Evolutionary conservation across 768 basidiomycete genomes (phyloP), one percentile per base, ranked within the genome.

Genomic region (Mycena epipterygia): DNA sequence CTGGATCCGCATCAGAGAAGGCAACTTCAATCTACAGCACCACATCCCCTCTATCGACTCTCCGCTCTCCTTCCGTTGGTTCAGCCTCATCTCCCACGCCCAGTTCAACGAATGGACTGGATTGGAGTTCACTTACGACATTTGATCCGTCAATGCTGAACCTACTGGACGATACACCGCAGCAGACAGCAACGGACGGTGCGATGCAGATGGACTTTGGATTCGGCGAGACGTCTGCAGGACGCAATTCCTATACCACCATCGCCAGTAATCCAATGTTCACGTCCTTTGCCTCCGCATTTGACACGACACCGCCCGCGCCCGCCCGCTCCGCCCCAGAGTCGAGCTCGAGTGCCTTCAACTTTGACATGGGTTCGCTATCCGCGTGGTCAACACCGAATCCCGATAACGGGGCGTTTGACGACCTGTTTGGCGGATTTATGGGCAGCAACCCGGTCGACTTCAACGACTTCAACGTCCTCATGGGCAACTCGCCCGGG

Each of bases 191-290:
- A 23, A 87, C 88, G 8, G 86, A 88, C 52, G 84, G 85, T 35
- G 85, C 89, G 4, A 91, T 91, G 88, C 84, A 85, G 66, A 83
- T 91, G 79, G 90, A 93, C 76, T 84, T 87, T 62, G 82, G 87
- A 17, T 91, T 88, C 73, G 89, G 89, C n/a, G 39, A 59, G 48
- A 84, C 81, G 70, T 82, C 87, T 33, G 79, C 85, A 1, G 79
- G 83, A 19, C 83, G 83, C 37, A 83, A 85, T 8, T 87, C 90
- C 1, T 95, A 89, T 79, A 95, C 92, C 66, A 94, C 93, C 14
- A 91, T 96, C 66, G 94, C 94, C 57, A 90, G 87, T 81, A 95
- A 95, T 71, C 94, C 95, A 1, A 86, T 90, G 81, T 95, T 92
- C 84, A 94, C 93, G 84, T 93, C 94, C n/a, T 92, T 92, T 77